A percentile compares a stretch with the other conserved stretches of the same genome.
These are phyloP conservation scores for Cyphellophora attinorum DNA, from an alignment of 2,329 filamentous ascomycete genomes.

Conservation along the genomic window DNA sequence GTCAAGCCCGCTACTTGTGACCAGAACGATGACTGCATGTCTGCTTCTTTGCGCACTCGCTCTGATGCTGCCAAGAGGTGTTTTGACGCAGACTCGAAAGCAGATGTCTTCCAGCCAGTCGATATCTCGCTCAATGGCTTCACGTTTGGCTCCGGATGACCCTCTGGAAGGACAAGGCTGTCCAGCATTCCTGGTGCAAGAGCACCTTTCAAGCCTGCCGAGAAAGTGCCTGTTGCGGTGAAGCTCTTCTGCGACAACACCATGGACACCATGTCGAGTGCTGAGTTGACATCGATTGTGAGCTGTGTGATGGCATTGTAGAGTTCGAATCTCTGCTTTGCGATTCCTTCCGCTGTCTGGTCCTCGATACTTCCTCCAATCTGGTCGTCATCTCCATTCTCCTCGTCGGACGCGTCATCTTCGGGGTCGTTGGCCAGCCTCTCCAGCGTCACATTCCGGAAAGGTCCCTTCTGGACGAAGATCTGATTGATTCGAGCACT, in stretches of 20 bases:
- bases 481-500: constrained; percentile 54
- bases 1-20: constrained; percentile 71
- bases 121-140: constrained; percentile 34
- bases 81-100: constrained; percentile 64
- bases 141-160: not conserved
- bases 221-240: constrained; percentile 61
- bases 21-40: constrained; percentile 80
- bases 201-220: constrained; percentile 57
- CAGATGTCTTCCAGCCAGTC: constrained; percentile 67
- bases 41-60: constrained; percentile 66
- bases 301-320: not conserved
- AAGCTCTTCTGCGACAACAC: constrained; percentile 73
- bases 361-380: too few species aligned
- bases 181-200: constrained; percentile 55
- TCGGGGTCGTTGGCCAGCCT: constrained; percentile 27
- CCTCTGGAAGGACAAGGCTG: constrained; percentile 47
- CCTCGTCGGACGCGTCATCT: constrained; percentile 19
- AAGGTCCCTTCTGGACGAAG: constrained; percentile 68
- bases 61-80: constrained; percentile 62
- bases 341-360: too few species aligned
- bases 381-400: not conserved
- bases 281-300: constrained; percentile 27
- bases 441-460: constrained; percentile 68
- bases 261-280: constrained; percentile 74
- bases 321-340: too few species aligned